Percentiles rank a stretch among this genome's conserved stretches.
phyloP scores from a whole-genome alignment of 2,329 filamentous ascomycete genomes.

The Coniochaeta sp. region DNA sequence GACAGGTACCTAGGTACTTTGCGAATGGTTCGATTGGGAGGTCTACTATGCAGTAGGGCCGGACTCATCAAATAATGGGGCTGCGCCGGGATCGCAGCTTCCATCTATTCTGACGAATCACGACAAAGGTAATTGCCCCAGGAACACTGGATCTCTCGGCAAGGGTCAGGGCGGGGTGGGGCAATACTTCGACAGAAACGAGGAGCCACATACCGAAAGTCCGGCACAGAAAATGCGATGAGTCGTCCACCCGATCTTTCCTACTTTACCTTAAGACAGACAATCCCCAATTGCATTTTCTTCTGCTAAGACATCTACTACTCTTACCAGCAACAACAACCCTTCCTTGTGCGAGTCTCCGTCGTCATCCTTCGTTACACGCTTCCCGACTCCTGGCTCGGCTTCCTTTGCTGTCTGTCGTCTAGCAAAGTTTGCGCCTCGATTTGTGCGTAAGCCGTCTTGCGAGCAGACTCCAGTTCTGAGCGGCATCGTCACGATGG shows the following conservation, averaged over 20 bases:
- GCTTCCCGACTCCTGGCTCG: not conserved
- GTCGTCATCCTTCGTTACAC: not conserved
- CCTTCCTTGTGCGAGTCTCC: not conserved
- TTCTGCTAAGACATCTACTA: not conserved
- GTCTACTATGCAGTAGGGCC: no score
- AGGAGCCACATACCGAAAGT: constrained; percentile 2
- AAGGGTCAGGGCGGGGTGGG: not conserved
- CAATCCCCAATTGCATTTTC: not conserved
- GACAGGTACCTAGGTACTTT: no score
- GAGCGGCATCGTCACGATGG: constrained; percentile 53
- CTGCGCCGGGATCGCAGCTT: not conserved
- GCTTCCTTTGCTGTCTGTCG: not conserved
- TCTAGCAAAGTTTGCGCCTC: not conserved
- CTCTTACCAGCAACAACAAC: not conserved
- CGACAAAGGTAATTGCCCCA: constrained; percentile 2
- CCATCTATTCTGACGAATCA: not conserved
- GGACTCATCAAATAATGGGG: not conserved
- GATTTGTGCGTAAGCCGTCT: not conserved
- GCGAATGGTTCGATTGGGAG: not conserved
- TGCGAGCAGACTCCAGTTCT: not conserved
- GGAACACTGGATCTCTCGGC: not conserved
- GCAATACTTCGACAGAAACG: not conserved
- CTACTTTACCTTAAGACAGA: not conserved
- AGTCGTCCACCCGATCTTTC: not conserved
- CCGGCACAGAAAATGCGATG: not conserved